Conservation (phyloP, 441 rosid species). For the Bocquillonia castaneifolia region DNA sequence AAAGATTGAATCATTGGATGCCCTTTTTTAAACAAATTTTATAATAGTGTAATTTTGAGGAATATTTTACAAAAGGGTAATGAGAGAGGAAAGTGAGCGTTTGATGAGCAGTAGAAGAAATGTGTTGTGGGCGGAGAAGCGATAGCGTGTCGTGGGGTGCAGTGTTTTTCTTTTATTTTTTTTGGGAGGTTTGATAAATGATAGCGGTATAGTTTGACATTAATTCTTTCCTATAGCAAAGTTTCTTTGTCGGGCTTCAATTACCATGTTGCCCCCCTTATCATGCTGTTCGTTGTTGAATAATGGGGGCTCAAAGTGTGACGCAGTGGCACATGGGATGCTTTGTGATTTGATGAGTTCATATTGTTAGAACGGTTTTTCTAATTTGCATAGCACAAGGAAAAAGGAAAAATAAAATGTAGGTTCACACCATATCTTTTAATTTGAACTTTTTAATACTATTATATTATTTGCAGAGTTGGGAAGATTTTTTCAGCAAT, state of each 20-base stretch:
- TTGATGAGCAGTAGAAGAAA: slow-evolving; percentile 19
- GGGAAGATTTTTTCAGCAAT: not conserved
- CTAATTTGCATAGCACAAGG: not conserved
- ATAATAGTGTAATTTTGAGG: not conserved
- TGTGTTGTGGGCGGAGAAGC: slow-evolving; percentile 11
- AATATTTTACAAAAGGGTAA: slow-evolving; percentile 12
- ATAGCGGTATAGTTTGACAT: slow-evolving; percentile 28
- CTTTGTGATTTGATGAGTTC: slow-evolving; percentile 12
- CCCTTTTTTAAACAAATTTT: slow-evolving; percentile 10
- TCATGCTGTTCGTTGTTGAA: slow-evolving; percentile 1
- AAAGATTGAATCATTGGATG: slow-evolving; percentile 32
- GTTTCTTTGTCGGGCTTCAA: slow-evolving; percentile 29
- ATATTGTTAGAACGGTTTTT: not conserved
- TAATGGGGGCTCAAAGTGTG: slow-evolving; percentile 14
- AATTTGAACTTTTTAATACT: not conserved
- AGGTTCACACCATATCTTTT: not conserved
- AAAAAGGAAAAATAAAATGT: not conserved
- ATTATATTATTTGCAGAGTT: not conserved
- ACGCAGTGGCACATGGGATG: slow-evolving; percentile 11
- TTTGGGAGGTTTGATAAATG: not conserved
- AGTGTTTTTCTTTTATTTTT: not conserved
- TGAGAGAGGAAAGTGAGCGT: slow-evolving; percentile 15
- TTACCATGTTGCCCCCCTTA: slow-evolving; percentile 25
- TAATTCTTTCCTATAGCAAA: slow-evolving; percentile 22
- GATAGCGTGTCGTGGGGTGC: slow-evolving; percentile 40